Base-by-base conservation (phyloP, 2,329 filamentous ascomycete species). In the Ophiosphaerella herpotricha region DNA sequence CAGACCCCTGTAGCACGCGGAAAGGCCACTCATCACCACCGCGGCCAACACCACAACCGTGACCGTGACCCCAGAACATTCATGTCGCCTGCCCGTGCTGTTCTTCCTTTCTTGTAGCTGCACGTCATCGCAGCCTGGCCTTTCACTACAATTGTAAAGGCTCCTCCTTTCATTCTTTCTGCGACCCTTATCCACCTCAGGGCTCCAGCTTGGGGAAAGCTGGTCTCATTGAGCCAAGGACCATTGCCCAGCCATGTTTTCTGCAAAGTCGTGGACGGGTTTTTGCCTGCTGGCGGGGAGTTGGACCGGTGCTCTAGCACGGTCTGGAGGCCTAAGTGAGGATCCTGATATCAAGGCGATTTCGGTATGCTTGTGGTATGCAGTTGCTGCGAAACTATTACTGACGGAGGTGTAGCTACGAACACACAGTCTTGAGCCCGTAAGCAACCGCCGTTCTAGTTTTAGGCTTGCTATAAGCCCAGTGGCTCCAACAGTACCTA, bases 341-440 rank as follows among this genome's bases (percentile, higher is more conserved):
- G 66, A 75, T 51, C 69, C 67, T 50, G 80, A 84, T 66, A 79
- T 87, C 63, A 84, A 85, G 73, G 85, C 82, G 63, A 87, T 88
- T 70, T 81, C 84, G 58, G 85, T 88, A 80, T 57, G 84, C 7
- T 16, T 29, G 7, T 21, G 24, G 8, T n/a, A 38, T 13, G 11
- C 74, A 57, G 38, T 41, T 47, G 43, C 42, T 53, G 37, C 43
- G 11, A 35, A 43, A 21, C 18, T 40, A 14, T 43, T 55, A 63
- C 66, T 74, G 61, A 64, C 52, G 32, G 14, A 44, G 11, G 45
- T 43, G 33, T 61, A 95, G 89, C 82, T 96, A 69, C 86, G 90
- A 71, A 96, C 92, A 68, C 92, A 96, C 76, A 93, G 87, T 68
- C 81, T 96, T 55, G 79, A 83, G 72, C 83, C 88, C 81, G 89